phyloP scores from a whole-genome alignment of 1,139 yeast genomes.

The Suhomyces maxii region DNA sequence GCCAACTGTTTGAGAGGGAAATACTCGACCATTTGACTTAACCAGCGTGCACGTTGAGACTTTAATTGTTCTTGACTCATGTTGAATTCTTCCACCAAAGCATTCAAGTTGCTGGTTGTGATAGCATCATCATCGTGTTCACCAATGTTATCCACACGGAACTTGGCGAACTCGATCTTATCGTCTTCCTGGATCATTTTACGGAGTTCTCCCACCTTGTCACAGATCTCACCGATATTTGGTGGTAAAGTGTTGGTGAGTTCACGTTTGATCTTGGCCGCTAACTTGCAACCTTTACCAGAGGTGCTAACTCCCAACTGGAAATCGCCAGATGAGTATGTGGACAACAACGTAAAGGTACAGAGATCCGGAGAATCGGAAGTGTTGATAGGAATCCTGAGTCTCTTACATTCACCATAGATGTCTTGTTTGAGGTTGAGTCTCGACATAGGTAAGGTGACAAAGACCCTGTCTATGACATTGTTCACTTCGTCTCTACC shows the following conservation, averaged over 20 bases:
- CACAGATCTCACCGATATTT: constrained; percentile 68
- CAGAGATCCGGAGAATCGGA: constrained; percentile 72
- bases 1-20: constrained; percentile 74
- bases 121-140: constrained; percentile 72
- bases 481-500: constrained; percentile 67
- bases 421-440: constrained; percentile 36
- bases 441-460: constrained; percentile 41
- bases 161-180: constrained; percentile 23
- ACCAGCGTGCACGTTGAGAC: constrained; percentile 73
- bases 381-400: constrained; percentile 80
- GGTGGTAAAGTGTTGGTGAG: constrained; percentile 64
- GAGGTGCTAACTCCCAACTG: constrained; percentile 84
- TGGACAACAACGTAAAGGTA: constrained; percentile 74
- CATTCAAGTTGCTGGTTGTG: constrained; percentile 57
- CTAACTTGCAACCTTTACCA: constrained; percentile 88
- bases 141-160: constrained; percentile 36
- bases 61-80: constrained; percentile 54
- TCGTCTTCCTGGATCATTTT: constrained; percentile 57
- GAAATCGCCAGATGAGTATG: constrained; percentile 69
- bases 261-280: constrained; percentile 77
- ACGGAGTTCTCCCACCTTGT: constrained; percentile 68
- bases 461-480: constrained; percentile 76
- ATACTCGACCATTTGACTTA: constrained; percentile 88
- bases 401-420: constrained; percentile 49
- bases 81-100: constrained; percentile 60